These are phyloP conservation scores for Monosporascus cannonballus DNA, from an alignment of 2,329 filamentous ascomycete species.

Conservation along the genomic window DNA sequence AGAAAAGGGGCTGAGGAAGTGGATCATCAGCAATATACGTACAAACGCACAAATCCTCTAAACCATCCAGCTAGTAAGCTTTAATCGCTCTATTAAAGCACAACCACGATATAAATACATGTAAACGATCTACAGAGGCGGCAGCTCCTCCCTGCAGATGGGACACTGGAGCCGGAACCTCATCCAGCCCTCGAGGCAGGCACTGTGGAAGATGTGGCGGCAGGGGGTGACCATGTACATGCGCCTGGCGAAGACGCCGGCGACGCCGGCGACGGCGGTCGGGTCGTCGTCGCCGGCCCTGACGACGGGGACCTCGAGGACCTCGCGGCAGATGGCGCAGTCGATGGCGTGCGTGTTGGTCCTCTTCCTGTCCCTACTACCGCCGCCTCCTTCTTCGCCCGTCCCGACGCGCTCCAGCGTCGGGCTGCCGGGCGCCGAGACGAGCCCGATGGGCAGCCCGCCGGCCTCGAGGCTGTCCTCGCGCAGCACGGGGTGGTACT, in stretches of 20 bases:
- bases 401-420: slow-evolving; percentile 27
- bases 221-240: slow-evolving; percentile 98
- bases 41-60: too few relatives aligned
- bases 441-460: slow-evolving; percentile 71
- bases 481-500: slow-evolving; percentile 86
- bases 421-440: slow-evolving; percentile 28
- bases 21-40: too few relatives aligned
- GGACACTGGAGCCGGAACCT: slow-evolving; percentile 87
- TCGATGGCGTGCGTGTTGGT: slow-evolving; percentile 58
- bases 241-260: slow-evolving; percentile 69
- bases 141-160: slow-evolving; percentile 85
- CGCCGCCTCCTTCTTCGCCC: slow-evolving; percentile 14
- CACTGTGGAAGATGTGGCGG: slow-evolving; percentile 88
- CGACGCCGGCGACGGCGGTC: slow-evolving; percentile 42
- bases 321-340: slow-evolving; percentile 91
- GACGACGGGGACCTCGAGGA: slow-evolving; percentile 82
- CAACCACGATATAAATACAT: neutral
- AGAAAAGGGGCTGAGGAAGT: too few relatives aligned
- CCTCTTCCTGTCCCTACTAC: slow-evolving; percentile 19
- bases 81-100: too few relatives aligned
- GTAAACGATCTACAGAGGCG: slow-evolving; percentile 56
- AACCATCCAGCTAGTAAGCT: too few relatives aligned
- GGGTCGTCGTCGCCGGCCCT: slow-evolving; percentile 48
- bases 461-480: slow-evolving; percentile 78
- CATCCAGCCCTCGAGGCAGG: slow-evolving; percentile 95